Evolutionary conservation across 2,329 filamentous ascomycete genomes (phyloP), one percentile per base, ranked within the genome.

Genomic region (Penicillium sp.): DNA sequence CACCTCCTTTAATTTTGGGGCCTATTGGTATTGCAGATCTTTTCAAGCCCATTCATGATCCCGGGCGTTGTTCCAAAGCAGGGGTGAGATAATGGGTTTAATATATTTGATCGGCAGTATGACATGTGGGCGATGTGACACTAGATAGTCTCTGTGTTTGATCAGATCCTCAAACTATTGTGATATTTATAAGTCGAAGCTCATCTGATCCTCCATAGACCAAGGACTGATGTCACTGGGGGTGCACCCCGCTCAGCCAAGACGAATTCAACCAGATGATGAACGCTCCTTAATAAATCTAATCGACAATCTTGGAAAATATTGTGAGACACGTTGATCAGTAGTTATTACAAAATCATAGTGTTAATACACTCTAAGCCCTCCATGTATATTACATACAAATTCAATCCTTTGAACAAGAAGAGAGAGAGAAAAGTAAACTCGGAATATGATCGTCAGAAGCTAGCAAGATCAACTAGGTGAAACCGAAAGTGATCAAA

Each of bases 191-290:
- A 34, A 5, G 9, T 13, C 13, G 10, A 34, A 44, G n/a, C 10
- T 18, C 8, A 19, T n/a, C n/a, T 39, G 45, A 39, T 29, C 19
- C 23, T n/a, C 30, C 29, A 10, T 23, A 23, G 14, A 11, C 10
- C 7, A 23, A 32, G 10, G 11, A 1, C 42, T 47, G 49, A 51
- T 47, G 49, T 47, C 49, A 47, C 14, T 16, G 11, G 16, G 2
- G 27, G n/a, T 9, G 26, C n/a, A 35, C 18, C 43, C 50, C 36
- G 43, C 50, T 47, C 43, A 3, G 43, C 43, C 50, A 52, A 52
- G 50, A 27, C 7, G 29, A 35, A 27, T 32, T 32, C 2, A 3
- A 26, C 35, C 36, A 35, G 35, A 40, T 47, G 43, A 35, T 47
- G 23, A 23, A 23, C 5, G 10, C 16, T n/a, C 4, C 26, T 34